Base-by-base conservation (phyloP, 2,329 filamentous ascomycete genomes). In the Epicoccum sorghinum region DNA sequence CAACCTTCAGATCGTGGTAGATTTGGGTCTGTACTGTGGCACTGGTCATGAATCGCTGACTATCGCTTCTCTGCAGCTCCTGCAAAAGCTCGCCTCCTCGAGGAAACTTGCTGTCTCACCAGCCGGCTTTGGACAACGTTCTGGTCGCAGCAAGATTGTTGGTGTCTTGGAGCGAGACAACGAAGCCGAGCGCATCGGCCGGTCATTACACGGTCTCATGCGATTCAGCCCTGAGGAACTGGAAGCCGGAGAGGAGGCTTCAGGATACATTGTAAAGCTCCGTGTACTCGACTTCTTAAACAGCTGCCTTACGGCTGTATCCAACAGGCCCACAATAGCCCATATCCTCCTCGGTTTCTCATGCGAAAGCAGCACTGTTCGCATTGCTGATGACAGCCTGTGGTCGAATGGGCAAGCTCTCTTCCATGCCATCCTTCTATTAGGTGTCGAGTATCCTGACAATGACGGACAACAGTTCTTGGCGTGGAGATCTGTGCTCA, bases 261-360 rank as follows among this genome's bases (percentile, higher is more conserved):
- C 90, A 0, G 86, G 86, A 55, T 96, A 95, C 72, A 79, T 89
- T 53, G 90, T 92, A 70, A 96, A 97, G 74, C 80, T 90, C 47
- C 89, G 89, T 55, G 87, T 98, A 22, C 82, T 99, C 5, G 89
- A 93, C 59, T 93, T 99, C 66, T 78, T 99, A 33, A 89, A 90
- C 63, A 85, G 87, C 49, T 96, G 91, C 69, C 81, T 99, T 3
- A 83, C 84, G 48, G 86, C 89, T 30, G 89, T 88, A 24, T 87
- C 89, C 1, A 84, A 89, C 64, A 85, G 87, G 63, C 93, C 95
- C 4, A 96, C 89, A 2, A 88, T 99, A 62, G 95, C 93, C 0
- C 96, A 99, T 73, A 82, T 96, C 40, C 80, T 99, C 2, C 85
- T 99, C 4, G 95, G 95, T 0, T 97, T 99, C 72, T 84, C 84